Conservation (phyloP, 257 asterid genomes). For the Jacaranda copaia region DNA sequence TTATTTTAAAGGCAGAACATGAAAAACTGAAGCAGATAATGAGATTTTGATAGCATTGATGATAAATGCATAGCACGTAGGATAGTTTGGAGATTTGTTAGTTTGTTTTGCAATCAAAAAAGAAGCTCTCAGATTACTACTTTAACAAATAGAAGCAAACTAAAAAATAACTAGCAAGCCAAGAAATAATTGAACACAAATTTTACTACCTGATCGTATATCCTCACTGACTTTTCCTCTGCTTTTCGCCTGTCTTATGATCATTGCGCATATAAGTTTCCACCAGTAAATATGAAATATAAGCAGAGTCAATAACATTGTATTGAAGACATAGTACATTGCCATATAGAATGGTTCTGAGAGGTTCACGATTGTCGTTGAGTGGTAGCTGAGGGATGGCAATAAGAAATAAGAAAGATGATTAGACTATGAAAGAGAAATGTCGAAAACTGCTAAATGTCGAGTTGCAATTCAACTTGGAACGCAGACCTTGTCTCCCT, state of each 20-base stretch:
- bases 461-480: slow-evolving; percentile 10
- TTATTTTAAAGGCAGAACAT: neutral
- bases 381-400: slow-evolving; percentile 55
- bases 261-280: slow-evolving; percentile 72
- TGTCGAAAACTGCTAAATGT: neutral
- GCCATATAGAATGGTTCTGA: slow-evolving; percentile 39
- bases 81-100: too few relatives aligned
- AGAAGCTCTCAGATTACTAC: neutral
- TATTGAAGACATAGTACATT: slow-evolving; percentile 65
- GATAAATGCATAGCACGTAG: too few relatives aligned
- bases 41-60: too few relatives aligned
- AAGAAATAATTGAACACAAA: neutral
- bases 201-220: slow-evolving; percentile 65
- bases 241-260: slow-evolving; percentile 66
- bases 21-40: neutral
- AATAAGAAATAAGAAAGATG: slow-evolving; percentile 29
- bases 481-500: slow-evolving; percentile 57
- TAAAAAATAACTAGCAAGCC: neutral
- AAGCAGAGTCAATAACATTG: slow-evolving; percentile 67
- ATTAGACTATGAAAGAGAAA: slow-evolving; percentile 22
- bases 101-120: neutral
- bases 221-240: slow-evolving; percentile 83
- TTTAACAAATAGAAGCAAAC: neutral
- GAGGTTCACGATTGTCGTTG: slow-evolving; percentile 45
- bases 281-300: slow-evolving; percentile 85